Base-by-base conservation (phyloP, 257 asterid genomes). In the Salvia splendens region DNA sequence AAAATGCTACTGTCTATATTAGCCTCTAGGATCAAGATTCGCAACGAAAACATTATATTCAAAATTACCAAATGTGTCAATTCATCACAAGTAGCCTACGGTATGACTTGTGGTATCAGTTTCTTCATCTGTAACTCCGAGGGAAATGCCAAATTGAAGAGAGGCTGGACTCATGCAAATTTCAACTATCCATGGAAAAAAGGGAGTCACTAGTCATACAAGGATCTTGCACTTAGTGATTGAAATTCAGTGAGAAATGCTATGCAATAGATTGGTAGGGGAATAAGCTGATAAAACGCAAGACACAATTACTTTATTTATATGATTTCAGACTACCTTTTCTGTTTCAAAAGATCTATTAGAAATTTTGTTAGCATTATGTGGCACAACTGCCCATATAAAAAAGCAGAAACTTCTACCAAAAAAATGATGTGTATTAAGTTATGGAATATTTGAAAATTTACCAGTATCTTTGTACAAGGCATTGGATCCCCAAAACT, bases 381-480 rank as follows among this genome's bases (percentile, higher is more conserved):
- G 69, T 5, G 41, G 32, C 17, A 52, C 59, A 50, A 74, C 48
- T 50, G 60, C 61, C 66, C 48, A 20, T 36, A 54, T 7, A 48
- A 43, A 73, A 48, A 43, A 73, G 69, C 17, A 70, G 64, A 54
- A 51, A 49, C 48, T 55, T 33, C 49, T 36, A 67, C 38, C 41
- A 5, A 38, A 42, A 65, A 42, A 75, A 61, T 50, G 61, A 41
- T 59, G 71, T 48, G 53, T 70, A 66, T 60, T 60, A 63, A 48
- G 20, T 61, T 67, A 53, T 43, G 70, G 69, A 70, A 45, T 52
- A 69, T 73, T 79, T 30, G 28, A 70, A 71, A 72, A 43, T 65
- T 61, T 51, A 50, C 73, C 24, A 5, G 65, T 75, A 53, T 66
- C 65, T 60, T 61, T 77, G 76, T 81, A 87, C 87, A 81, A 24